phyloP scores from a whole-genome alignment of 441 rosid genomes.

The Euphorbia celastroides region DNA sequence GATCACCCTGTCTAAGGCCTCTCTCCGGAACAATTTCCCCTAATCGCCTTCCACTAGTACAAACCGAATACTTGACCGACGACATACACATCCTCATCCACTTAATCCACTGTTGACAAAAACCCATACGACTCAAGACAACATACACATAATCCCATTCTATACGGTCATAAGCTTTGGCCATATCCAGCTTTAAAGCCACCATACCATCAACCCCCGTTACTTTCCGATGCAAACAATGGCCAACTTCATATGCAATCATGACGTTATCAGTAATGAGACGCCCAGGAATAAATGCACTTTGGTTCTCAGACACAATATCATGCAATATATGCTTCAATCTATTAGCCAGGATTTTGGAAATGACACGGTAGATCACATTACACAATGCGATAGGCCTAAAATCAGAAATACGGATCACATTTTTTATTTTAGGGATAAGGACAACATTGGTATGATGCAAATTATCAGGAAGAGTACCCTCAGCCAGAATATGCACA shows the following conservation, averaged over 20 bases:
- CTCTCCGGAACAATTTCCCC: too few species aligned
- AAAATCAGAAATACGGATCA: neutral
- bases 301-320: neutral
- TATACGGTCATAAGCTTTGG: neutral
- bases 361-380: too few species aligned
- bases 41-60: too few species aligned
- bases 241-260: neutral
- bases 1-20: too few species aligned
- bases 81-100: neutral
- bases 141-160: neutral
- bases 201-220: neutral
- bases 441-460: neutral
- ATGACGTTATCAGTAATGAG: neutral
- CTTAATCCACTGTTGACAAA: neutral
- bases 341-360: neutral
- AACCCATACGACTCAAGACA: neutral
- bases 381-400: too few species aligned
- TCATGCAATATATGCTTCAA: neutral
- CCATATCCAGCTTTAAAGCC: neutral
- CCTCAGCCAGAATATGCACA: too few species aligned
- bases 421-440: neutral
- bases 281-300: neutral
- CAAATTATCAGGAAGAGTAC: too few species aligned
- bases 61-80: neutral
- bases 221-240: neutral